Conservation (phyloP, 1,139 yeast genomes). For the Diutina pseudorugosa region DNA sequence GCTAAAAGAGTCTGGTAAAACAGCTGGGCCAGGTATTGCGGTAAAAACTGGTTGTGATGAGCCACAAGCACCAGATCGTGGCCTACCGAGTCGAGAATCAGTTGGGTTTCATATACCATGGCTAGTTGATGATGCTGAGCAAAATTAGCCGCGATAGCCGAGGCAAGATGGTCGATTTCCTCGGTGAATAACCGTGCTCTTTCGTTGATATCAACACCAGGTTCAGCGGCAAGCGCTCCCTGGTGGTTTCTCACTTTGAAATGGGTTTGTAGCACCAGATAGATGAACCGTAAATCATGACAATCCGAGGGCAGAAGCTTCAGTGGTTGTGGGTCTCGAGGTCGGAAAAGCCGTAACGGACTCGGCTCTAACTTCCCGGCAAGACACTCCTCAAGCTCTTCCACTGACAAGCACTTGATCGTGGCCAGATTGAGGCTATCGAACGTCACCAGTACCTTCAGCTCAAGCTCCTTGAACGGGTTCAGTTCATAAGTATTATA, state of each 20-base stretch:
- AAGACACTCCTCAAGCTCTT: slow-evolving; percentile 17
- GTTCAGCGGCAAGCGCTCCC: slow-evolving; percentile 15
- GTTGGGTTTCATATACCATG: slow-evolving; percentile 14
- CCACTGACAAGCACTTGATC: slow-evolving; percentile 14
- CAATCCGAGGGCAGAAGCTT: slow-evolving; percentile 14
- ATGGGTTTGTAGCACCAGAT: slow-evolving; percentile 20
- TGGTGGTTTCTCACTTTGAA: slow-evolving; percentile 20
- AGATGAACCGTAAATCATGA: slow-evolving; percentile 23
- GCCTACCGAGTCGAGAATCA: slow-evolving; percentile 2
- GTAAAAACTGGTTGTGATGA: slow-evolving; percentile 25
- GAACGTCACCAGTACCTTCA: slow-evolving; percentile 17
- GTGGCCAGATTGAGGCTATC: slow-evolving; percentile 16
- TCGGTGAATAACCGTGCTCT: slow-evolving; percentile 14
- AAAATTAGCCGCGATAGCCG: slow-evolving; percentile 16
- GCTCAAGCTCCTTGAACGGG: slow-evolving; percentile 18
- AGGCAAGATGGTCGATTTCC: slow-evolving; percentile 18
- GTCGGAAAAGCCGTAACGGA: slow-evolving; percentile 15
- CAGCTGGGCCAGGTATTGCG: slow-evolving; percentile 21
- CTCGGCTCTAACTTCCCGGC: slow-evolving; percentile 16
- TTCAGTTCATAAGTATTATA: slow-evolving; percentile 22
- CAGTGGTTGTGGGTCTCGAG: slow-evolving; percentile 4
- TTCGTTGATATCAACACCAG: not conserved
- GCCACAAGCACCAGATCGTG: slow-evolving; percentile 19
- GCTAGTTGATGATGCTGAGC: slow-evolving; percentile 18
- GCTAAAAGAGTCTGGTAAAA: slow-evolving; percentile 26